Base-by-base conservation (phyloP, 2,329 filamentous ascomycete genomes). In the Ophiosphaerella narmari region DNA sequence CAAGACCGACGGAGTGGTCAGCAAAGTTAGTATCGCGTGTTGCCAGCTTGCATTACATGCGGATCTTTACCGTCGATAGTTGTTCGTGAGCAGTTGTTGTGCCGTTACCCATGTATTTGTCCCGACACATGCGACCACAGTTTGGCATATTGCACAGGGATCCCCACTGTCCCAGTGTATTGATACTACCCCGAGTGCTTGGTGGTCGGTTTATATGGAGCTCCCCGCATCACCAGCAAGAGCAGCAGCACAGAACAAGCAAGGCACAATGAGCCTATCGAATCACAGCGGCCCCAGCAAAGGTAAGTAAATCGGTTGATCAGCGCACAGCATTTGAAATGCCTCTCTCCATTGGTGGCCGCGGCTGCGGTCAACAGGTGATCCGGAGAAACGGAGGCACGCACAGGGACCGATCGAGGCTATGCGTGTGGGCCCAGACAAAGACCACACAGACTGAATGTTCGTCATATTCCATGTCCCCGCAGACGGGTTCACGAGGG, bases 381-480 rank as follows among this genome's bases (percentile, higher is more conserved):
- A 62, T 60, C 56, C 62, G 62, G 62, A 65, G 62, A 55, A 63
- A 63, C 55, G 62, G 60, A 65, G 59, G 37, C 54, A 46, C 46
- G 34, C 42, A 43, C 50, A 43, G 14, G 26, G 56, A 39, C 43
- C 54, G 50, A 38, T 47, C 43, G 46, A 49, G 37, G 45, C 53
- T 29, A 42, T 52, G 50, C 50, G 26, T 48, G 63, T 60, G 66
- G 65, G 59, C 54, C 66, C 58, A 66, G 60, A 65, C 66, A 67
- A 64, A 65, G 59, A 48, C 52, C 50, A 59, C 46, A 47, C 40
- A 38, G 39, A 39, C 51, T 42, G 51, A 40, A 39, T 4, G 50
- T 55, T 68, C 65, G 64, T 68, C 68, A 65, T 62, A 59, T 62
- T 65, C 66, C 67, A 59, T 67, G 62, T 66, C 64, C 66, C 65